phyloP scores from a whole-genome alignment of 768 basidiomycete species.

The Rhizopogon vulgaris region DNA sequence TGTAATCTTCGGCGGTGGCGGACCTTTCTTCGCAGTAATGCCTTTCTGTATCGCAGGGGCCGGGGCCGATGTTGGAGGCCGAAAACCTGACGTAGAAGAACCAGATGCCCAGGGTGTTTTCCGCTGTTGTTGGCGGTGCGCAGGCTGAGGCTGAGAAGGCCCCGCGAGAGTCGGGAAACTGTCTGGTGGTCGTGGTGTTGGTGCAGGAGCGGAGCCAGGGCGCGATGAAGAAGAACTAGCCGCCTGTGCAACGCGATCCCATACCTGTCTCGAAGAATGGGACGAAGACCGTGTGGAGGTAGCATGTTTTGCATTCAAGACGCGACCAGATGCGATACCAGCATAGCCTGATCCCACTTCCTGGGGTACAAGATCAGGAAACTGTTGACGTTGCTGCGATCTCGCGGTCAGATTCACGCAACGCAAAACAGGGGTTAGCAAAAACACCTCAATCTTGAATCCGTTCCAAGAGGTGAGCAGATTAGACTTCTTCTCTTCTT shows the following conservation, averaged over 20 bases:
- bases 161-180: slow-evolving; percentile 27
- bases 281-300: slow-evolving; percentile 54
- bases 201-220: slow-evolving; percentile 13
- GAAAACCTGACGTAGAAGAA: slow-evolving; percentile 12
- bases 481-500: slow-evolving; percentile 77
- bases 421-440: not conserved
- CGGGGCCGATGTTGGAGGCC: slow-evolving; percentile 16
- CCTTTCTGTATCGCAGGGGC: slow-evolving; percentile 5
- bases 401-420: slow-evolving; percentile 1
- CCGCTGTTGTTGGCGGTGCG: slow-evolving; percentile 40
- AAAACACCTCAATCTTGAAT: slow-evolving; percentile 70
- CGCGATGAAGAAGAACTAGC: slow-evolving; percentile 43
- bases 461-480: slow-evolving; percentile 75
- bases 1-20: slow-evolving; percentile 39
- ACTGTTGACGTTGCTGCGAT: slow-evolving; percentile 75
- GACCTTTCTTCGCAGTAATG: not conserved
- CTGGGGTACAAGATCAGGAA: slow-evolving; percentile 68
- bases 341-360: slow-evolving; percentile 64
- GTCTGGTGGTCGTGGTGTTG: slow-evolving; percentile 19
- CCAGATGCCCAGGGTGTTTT: slow-evolving; percentile 57
- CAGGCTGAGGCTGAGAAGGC: slow-evolving; percentile 2
- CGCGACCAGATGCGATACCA: slow-evolving; percentile 74
- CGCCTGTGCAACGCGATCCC: slow-evolving; percentile 84
- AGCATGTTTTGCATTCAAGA: slow-evolving; percentile 77
- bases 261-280: slow-evolving; percentile 61